phyloP scores from a whole-genome alignment of 2,329 filamentous ascomycete species.

The Aspergillus terreus region DNA sequence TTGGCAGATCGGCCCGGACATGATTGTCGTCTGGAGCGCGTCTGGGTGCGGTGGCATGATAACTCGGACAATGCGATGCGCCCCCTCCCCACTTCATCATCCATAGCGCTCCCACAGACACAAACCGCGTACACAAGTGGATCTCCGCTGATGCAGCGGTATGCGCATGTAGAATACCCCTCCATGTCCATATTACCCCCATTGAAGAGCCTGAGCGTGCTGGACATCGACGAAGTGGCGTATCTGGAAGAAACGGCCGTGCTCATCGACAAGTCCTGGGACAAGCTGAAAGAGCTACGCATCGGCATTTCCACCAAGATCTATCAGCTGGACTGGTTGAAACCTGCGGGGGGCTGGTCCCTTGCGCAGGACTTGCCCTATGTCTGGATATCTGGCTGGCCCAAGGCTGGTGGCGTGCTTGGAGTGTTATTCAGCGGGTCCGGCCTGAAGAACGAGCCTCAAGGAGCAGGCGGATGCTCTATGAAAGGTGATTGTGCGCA shows the following conservation, averaged over 20 bases:
- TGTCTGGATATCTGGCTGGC: conserved; percentile 22
- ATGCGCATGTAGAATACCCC: conserved; percentile 67
- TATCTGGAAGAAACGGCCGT: conserved; percentile 81
- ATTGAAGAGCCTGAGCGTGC: conserved; percentile 68
- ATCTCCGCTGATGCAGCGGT: conserved; percentile 46
- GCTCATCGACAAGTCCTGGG: conserved; percentile 67
- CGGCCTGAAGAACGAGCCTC: neutral
- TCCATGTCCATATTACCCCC: conserved; percentile 75
- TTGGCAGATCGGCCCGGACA: conserved; percentile 61
- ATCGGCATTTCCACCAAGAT: conserved; percentile 61
- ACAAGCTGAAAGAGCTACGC: conserved; percentile 65
- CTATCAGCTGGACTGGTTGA: conserved; percentile 26
- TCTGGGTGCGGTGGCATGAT: conserved; percentile 83
- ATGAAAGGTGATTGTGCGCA: conserved; percentile 6
- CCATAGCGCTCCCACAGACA: conserved; percentile 13
- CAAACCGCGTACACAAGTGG: conserved; percentile 19
- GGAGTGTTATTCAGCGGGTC: conserved; percentile 23
- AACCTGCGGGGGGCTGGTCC: conserved; percentile 17
- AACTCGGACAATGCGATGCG: conserved; percentile 52
- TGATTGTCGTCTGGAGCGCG: conserved; percentile 64
- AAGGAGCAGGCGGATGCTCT: neutral
- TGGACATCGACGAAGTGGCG: conserved; percentile 78
- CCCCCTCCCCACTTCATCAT: conserved; percentile 12
- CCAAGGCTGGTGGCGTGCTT: conserved; percentile 30
- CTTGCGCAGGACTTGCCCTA: conserved; percentile 8